These are phyloP conservation scores for Termitomyces sp. DNA, from an alignment of 768 basidiomycete species.

Conservation along the genomic window DNA sequence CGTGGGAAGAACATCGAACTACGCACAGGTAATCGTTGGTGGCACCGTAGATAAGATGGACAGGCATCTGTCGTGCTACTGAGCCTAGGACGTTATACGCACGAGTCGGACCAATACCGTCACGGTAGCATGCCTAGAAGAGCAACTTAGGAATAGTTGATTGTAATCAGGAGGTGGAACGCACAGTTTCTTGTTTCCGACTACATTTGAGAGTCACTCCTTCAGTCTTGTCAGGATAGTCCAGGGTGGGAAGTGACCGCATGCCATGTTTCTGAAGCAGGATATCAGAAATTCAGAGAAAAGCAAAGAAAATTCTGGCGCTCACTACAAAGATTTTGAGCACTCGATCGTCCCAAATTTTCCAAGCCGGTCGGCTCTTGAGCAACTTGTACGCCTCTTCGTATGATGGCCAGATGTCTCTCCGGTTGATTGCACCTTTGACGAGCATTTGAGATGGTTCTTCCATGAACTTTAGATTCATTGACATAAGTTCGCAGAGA, in stretches of 20 bases:
- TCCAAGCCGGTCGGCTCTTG: conserved; percentile 36
- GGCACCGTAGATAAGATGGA: conserved; percentile 45
- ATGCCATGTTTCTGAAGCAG: conserved; percentile 37
- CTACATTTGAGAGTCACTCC: conserved; percentile 50
- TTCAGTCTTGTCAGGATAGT: conserved; percentile 39
- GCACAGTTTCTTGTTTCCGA: conserved; percentile 41
- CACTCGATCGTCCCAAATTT: conserved; percentile 48
- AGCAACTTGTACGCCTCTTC: conserved; percentile 42
- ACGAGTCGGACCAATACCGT: conserved; percentile 27
- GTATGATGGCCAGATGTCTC: conserved; percentile 50
- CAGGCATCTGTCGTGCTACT: conserved; percentile 30
- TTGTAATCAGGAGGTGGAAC: background rate
- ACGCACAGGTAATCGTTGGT: conserved; percentile 42
- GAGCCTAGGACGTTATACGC: conserved; percentile 29
- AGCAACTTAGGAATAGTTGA: background rate
- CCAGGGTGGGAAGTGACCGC: conserved; percentile 34
- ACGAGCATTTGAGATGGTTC: conserved; percentile 20
- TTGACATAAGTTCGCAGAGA: conserved; percentile 45
- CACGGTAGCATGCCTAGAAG: conserved; percentile 40
- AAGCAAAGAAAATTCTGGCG: background rate
- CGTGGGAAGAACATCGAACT: background rate
- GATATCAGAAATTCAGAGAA: background rate
- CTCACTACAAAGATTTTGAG: conserved; percentile 40
- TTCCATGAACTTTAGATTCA: conserved; percentile 14
- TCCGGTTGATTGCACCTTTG: conserved; percentile 31